Evolutionary conservation across 2,329 filamentous ascomycete species (phyloP), one percentile per base, ranked within the genome.

Genomic region (Ceratocystis smalleyi): DNA sequence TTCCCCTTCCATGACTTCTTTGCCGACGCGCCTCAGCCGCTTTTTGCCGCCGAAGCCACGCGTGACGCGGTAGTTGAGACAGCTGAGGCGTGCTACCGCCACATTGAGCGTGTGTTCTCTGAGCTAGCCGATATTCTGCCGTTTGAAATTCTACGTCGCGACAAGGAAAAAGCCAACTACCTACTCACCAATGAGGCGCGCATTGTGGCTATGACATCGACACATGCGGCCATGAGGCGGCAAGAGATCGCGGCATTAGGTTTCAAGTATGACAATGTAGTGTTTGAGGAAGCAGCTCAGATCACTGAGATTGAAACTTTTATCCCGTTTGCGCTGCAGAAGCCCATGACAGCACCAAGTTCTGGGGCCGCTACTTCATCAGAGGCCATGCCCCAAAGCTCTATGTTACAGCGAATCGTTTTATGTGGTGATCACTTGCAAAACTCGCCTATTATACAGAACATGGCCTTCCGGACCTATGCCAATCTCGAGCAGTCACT

Each of bases 241-340:
- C 85, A 89, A 68, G 92, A 97, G 70, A 97, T 99, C 70, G 87
- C 90, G 0, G 81, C 83, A 17, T 81, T 97, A n/a, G 91, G 91
- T 17, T 99, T 99, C 75, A 89, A 90, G 69, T 99, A 99, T 71
- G 91, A 97, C 77, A 99, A 96, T 68, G 88, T 99, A 12, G 81
- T 99, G 63, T 96, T 99, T 88, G 94, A 99, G 77, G 94, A 99
- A 79, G 92, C 94, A 4, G 94, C 94, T 12, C 94, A 99, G 72
- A 92, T 99, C 71, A 99, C 92, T 0, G 94, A 99, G 74, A 88
- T 96, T 57, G 94, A 99, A 73, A 95, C 90, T 68, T 97, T 99
- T 75, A 90, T 99, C 68, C 94, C 94, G 0, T 79, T 96, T 63
- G 88, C 91, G n/a, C 81, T 99, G 74, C 95, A 99, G 72, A 89